These are phyloP conservation scores for Suillus lakei DNA, from an alignment of 768 basidiomycete genomes.

Conservation along the genomic window DNA sequence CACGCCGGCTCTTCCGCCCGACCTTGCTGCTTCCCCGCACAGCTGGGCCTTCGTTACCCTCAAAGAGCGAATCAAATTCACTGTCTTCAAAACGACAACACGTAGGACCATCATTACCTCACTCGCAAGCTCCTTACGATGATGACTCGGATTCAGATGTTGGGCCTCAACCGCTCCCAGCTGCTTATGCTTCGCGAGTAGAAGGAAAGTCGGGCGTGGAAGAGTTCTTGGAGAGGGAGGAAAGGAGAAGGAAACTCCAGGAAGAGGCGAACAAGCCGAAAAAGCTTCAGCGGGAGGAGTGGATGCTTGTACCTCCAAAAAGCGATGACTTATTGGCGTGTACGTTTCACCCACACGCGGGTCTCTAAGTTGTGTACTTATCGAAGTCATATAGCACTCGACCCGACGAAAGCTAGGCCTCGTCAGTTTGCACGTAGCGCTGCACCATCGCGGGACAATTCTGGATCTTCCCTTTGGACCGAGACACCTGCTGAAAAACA, in stretches of 20 bases:
- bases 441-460: slow-evolving; percentile 40
- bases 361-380: neutral
- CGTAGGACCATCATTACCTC: slow-evolving; percentile 60
- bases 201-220: slow-evolving; percentile 67
- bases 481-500: slow-evolving; percentile 95
- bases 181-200: slow-evolving; percentile 32
- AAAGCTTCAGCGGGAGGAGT: slow-evolving; percentile 84
- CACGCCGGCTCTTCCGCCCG: slow-evolving; percentile 76
- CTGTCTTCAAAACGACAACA: slow-evolving; percentile 39
- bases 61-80: slow-evolving; percentile 25
- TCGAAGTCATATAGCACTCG: slow-evolving; percentile 60
- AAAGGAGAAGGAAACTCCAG: slow-evolving; percentile 68
- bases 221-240: slow-evolving; percentile 87
- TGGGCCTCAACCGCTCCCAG: slow-evolving; percentile 80
- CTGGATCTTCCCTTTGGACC: slow-evolving; percentile 86
- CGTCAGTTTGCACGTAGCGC: slow-evolving; percentile 77
- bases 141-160: slow-evolving; percentile 79
- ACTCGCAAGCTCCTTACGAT: slow-evolving; percentile 36
- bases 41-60: slow-evolving; percentile 28
- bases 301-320: slow-evolving; percentile 97
- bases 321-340: slow-evolving; percentile 79
- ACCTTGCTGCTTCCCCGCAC: slow-evolving; percentile 55
- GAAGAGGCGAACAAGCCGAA: slow-evolving; percentile 86
- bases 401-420: slow-evolving; percentile 81
- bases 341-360: slow-evolving; percentile 44